Percentiles rank a stretch among this genome's conserved stretches.
Evolutionary conservation across 2,329 filamentous ascomycete genomes (phyloP).

Genomic region (Calonectria henricotiae): DNA sequence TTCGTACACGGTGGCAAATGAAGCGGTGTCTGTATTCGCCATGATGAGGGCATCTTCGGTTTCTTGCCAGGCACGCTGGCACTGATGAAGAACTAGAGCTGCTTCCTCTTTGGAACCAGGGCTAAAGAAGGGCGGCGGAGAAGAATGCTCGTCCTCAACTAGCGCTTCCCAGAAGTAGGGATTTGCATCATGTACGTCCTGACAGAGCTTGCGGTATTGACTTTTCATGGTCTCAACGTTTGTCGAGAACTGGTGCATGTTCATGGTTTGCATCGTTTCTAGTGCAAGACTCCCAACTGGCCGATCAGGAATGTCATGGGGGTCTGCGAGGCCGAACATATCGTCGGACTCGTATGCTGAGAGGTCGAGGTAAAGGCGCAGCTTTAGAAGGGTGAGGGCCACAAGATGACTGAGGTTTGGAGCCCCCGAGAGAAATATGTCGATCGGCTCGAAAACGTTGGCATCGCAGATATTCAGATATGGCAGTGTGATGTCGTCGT

Average conservation of each 20-base stretch:
- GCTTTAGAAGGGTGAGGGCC: slow-evolving; percentile 37
- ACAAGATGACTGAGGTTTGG: slow-evolving; percentile 35
- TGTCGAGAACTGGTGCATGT: neutral
- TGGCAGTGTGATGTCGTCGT: neutral
- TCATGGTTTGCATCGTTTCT: neutral
- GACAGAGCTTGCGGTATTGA: slow-evolving; percentile 30
- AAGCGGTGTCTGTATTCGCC: slow-evolving; percentile 14
- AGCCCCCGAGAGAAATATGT: slow-evolving; percentile 14
- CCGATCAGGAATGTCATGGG: slow-evolving; percentile 7
- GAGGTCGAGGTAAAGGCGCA: slow-evolving; percentile 34
- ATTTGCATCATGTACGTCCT: slow-evolving; percentile 25
- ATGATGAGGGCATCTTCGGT: slow-evolving; percentile 21
- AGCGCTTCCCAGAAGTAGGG: slow-evolving; percentile 33
- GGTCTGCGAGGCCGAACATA: neutral
- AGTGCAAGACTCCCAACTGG: slow-evolving; percentile 19
- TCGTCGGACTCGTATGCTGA: neutral
- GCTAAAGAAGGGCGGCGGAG: neutral
- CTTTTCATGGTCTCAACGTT: neutral
- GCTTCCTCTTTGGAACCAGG: slow-evolving; percentile 34
- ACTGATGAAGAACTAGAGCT: slow-evolving; percentile 26
- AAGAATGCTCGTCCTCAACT: slow-evolving; percentile 6
- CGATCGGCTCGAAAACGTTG: slow-evolving; percentile 6
- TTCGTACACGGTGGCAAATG: slow-evolving; percentile 12
- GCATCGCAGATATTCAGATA: slow-evolving; percentile 1
- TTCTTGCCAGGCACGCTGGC: slow-evolving; percentile 32